Percentiles rank a stretch among this genome's conserved stretches.
Conservation (phyloP, 169 alveolate genomes). For the Amoebophrya sp. region DNA sequence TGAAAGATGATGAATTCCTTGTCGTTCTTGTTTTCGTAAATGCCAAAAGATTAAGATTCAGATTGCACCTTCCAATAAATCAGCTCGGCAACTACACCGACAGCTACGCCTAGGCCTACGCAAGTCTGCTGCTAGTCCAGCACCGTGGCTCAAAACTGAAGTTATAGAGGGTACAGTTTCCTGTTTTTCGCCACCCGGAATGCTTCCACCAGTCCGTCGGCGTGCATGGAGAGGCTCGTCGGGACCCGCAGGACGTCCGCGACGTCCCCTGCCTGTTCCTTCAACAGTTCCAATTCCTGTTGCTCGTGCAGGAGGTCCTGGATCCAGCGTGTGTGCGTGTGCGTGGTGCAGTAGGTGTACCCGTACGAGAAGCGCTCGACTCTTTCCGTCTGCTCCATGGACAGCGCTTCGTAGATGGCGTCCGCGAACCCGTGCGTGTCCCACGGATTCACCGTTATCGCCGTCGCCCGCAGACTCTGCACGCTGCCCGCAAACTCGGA, state of each 20-base stretch:
- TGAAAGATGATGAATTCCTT: no score
- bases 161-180: no score
- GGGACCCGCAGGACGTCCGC: neutral
- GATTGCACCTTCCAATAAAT: no score
- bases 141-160: no score
- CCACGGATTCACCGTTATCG: neutral
- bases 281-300: neutral
- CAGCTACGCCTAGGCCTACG: no score
- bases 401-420: slow-evolving; percentile 20
- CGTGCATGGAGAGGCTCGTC: neutral
- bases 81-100: no score
- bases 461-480: neutral
- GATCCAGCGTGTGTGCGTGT: slow-evolving; percentile 3
- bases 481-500: neutral
- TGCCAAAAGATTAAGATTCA: no score
- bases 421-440: neutral
- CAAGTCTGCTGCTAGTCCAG: no score
- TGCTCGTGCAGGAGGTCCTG: neutral
- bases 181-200: neutral
- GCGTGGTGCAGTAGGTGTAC: neutral
- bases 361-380: slow-evolving; percentile 3
- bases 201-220: neutral
- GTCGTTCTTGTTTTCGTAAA: no score
- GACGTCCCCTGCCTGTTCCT: neutral
- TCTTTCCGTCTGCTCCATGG: slow-evolving; percentile 2